Conservation (phyloP, 345 rosid genomes). For the Noccaea caerulescens region DNA sequence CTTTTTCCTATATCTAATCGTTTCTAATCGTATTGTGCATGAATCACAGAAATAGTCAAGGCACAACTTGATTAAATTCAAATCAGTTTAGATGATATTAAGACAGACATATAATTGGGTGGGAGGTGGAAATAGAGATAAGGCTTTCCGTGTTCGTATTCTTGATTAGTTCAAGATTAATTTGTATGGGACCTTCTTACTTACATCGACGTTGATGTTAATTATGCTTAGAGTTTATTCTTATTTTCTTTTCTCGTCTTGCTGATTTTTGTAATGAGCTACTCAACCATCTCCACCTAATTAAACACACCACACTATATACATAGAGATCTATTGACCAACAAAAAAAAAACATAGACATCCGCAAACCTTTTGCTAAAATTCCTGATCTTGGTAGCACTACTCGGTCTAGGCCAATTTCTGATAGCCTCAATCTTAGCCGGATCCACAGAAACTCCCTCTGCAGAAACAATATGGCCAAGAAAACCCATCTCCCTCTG, state of each 20-base stretch:
- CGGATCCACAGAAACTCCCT: no score
- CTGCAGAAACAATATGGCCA: no score
- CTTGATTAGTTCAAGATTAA: slow-evolving; percentile 32
- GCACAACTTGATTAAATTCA: background rate
- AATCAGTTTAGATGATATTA: slow-evolving; percentile 10
- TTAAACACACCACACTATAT: background rate
- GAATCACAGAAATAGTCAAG: background rate
- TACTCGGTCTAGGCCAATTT: no score
- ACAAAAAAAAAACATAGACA: background rate
- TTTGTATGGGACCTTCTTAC: slow-evolving; percentile 26
- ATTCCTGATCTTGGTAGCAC: no score
- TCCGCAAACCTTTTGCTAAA: no score
- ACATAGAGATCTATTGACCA: no score
- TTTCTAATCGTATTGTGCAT: slow-evolving; percentile 8
- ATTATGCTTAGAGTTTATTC: background rate
- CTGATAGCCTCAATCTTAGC: no score
- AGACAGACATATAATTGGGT: slow-evolving; percentile 22
- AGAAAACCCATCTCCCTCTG: no score
- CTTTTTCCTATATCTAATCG: background rate
- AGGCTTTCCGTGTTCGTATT: background rate
- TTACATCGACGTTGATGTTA: slow-evolving; percentile 31
- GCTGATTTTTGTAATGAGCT: background rate
- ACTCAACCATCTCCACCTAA: background rate
- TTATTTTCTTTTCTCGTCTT: background rate
- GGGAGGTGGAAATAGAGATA: slow-evolving; percentile 21